Base-by-base conservation (phyloP, 208 protist species). In the Trypanosoma platydactyli region DNA sequence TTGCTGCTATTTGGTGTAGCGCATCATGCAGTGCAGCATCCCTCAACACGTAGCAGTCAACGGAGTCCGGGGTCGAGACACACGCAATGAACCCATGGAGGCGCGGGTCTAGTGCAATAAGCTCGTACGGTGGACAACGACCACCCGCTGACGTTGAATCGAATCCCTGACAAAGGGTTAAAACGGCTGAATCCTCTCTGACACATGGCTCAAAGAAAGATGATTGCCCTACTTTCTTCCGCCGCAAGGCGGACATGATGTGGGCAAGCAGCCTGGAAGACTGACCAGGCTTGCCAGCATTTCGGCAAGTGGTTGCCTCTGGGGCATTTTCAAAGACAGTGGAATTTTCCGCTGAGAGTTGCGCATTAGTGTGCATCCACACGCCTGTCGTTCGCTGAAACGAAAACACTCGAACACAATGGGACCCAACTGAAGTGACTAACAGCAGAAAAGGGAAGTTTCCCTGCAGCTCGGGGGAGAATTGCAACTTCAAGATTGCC, bases 381-480 rank as follows among this genome's bases (percentile, higher is more conserved):
- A 49, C 3, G 22, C 22, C 49, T 48, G 18, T 33, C 13, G 27
- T 67, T 18, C 50, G 51, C 46, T 57, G 54, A 71, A 71, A 71
- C 22, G 65, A 53, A 62, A 53, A 54, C 24, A 61, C 11, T 11
- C 44, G 30, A 40, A 71, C 65, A 35, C 48, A 52, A 4, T 38
- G 15, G 5, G 50, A 20, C 18, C 65, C 63, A 4, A 30, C 0
- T 1, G 65, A 27, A 55, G 41, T 71, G 22, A 71, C 65, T 11
- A 71, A 44, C 46, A 71, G 25, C n/a, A 63, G 25, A 58, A 30
- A 62, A 25, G 65, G 53, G 42, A 64, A 62, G 44, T 54, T 71
- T 18, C 42, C 65, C 12, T 55, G 33, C 22, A 71, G 44, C 44
- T 60, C 53, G 22, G 13, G 49, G n/a, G 63, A 16, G 57, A 58